phyloP scores from a whole-genome alignment of 305 asterid species.

The Stenogyne calaminthoides region DNA sequence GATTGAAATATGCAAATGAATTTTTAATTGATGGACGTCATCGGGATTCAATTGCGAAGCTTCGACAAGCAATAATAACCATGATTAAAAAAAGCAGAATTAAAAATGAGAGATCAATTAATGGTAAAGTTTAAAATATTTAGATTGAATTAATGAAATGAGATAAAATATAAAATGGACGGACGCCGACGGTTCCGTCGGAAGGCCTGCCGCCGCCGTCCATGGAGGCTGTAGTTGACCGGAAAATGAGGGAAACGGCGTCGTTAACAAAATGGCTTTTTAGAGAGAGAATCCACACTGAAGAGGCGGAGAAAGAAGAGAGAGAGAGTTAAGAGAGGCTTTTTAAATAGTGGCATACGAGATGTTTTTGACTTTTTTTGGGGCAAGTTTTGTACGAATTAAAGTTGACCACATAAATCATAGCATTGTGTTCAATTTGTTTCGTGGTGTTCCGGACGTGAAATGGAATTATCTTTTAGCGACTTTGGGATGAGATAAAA shows the following conservation, averaged over 20 bases:
- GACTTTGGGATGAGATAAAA: too few species aligned
- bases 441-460: too few species aligned
- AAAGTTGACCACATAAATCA: too few species aligned
- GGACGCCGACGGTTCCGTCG: constrained; percentile 50
- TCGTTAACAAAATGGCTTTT: not conserved
- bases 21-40: constrained; percentile 67
- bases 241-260: not conserved
- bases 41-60: constrained; percentile 74
- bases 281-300: not conserved
- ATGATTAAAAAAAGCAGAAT: constrained; percentile 67
- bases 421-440: too few species aligned
- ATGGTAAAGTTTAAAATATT: constrained; percentile 86
- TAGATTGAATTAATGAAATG: too few species aligned
- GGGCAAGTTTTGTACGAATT: not conserved
- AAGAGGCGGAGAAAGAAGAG: constrained; percentile 13
- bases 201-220: constrained; percentile 40
- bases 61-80: constrained; percentile 54
- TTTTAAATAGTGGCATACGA: not conserved
- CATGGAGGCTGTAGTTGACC: constrained; percentile 10
- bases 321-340: constrained; percentile 14
- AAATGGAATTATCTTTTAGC: too few species aligned
- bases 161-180: too few species aligned
- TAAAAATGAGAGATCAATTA: constrained; percentile 77
- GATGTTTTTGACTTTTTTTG: not conserved
- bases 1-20: constrained; percentile 77